phyloP scores from a whole-genome alignment of 177 flowering plant genomes.

The Vitis hybrid region DNA sequence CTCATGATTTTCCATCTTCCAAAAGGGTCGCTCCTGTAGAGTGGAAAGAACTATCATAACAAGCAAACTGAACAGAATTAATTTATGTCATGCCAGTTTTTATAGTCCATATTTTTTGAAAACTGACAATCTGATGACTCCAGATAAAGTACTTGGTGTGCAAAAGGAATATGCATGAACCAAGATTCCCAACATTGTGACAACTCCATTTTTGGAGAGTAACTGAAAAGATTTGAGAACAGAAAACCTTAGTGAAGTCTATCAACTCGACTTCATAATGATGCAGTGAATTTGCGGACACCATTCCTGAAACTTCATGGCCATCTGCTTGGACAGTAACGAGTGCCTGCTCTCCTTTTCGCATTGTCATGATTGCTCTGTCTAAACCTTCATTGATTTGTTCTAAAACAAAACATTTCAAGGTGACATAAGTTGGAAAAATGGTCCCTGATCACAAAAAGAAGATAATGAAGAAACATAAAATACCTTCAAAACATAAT shows the following conservation, averaged over 20 bases:
- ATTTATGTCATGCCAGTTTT: neutral
- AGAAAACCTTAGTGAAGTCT: constrained; percentile 49
- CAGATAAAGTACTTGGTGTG: neutral
- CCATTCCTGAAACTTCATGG: constrained; percentile 8
- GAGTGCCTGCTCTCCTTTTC: constrained; percentile 42
- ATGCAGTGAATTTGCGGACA: constrained; percentile 17
- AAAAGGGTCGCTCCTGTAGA: constrained; percentile 49
- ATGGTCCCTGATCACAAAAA: neutral
- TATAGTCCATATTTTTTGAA: no score
- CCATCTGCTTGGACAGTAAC: constrained; percentile 32
- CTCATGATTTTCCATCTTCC: constrained; percentile 57
- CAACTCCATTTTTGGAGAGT: neutral
- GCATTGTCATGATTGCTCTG: constrained; percentile 51
- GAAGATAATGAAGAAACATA: constrained; percentile 5
- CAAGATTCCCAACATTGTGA: neutral
- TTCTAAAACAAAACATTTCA: constrained; percentile 21
- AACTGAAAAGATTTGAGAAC: neutral
- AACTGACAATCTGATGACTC: neutral
- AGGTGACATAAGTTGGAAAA: neutral
- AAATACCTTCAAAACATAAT: constrained; percentile 26
- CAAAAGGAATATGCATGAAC: neutral
- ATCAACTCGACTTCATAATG: constrained; percentile 52
- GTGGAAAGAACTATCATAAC: neutral
- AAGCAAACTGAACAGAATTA: neutral
- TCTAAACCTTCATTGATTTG: constrained; percentile 46